Evolutionary conservation across 768 basidiomycete species (phyloP), one percentile per base, ranked within the genome.

Genomic region (Auriculariales sp.): DNA sequence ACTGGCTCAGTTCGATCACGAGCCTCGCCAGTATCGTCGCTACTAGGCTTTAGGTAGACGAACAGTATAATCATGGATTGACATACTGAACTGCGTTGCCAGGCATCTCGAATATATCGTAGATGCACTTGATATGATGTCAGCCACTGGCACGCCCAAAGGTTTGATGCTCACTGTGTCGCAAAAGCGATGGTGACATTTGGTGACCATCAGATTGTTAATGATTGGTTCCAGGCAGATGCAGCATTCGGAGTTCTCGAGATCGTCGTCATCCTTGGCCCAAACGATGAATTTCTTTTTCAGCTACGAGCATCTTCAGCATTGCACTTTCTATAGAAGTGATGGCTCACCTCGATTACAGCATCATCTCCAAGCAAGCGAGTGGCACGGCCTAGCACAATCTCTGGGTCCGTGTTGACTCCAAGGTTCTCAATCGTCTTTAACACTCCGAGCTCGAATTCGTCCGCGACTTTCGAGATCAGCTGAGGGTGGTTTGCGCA

Each of bases 131-230:
- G 44, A 24, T 12, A 19, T 6, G 33, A 28, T 19, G n/a, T 29
- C 12, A 11, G 22, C 27, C 17, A 31, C 12, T n/a, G 33, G 3
- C 15, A 31, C 19, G 7, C 24, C 9, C n/a, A 35, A 11, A 19
- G 19, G 12, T 25, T 19, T 19, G 36, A 17, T 19, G 39, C 39
- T 5, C 27, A 44, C 39, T 77, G 77, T 73, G 27, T 66, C 68
- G 56, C 85, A 87, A 31, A 83, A 71, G 49, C 78, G 75, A 55
- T 87, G 83, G 0, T 74, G 69, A 56, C 87, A 88, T 0, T 64
- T 59, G 9, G 86, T 69, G n/a, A 88, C 62, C 5, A 75, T 69
- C 1, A 80, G 79, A 51, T 68, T 76, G 46, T 72, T 66, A 28
- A 67, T 63, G 49, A 73, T 71, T 50, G 74, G 61, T 46, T 88